These are phyloP conservation scores for Arthrobotrys entomopaga DNA, from an alignment of 2,329 filamentous ascomycete genomes.

Conservation along the genomic window DNA sequence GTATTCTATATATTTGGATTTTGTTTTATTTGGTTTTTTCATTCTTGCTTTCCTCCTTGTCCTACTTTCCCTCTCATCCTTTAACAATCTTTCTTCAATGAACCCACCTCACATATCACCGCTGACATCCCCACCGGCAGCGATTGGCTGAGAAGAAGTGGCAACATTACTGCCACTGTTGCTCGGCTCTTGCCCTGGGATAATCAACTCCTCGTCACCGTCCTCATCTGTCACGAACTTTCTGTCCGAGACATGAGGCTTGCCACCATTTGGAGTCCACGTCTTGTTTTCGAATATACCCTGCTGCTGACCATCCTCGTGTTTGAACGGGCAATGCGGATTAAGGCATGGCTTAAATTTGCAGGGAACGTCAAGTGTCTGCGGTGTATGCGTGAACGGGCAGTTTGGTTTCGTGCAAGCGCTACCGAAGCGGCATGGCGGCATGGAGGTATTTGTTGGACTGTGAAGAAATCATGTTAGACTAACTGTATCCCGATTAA, in stretches of 20 bases:
- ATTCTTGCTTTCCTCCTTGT: slow-evolving; percentile 13
- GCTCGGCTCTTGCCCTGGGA: slow-evolving; percentile 65
- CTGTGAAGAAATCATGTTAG: slow-evolving; percentile 24
- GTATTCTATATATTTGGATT: slow-evolving; percentile 13
- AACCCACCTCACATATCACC: slow-evolving; percentile 21
- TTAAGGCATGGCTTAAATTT: slow-evolving; percentile 92
- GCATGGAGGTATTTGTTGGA: slow-evolving; percentile 72
- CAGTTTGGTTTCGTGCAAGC: slow-evolving; percentile 84
- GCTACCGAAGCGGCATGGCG: slow-evolving; percentile 87
- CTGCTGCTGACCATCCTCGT: slow-evolving; percentile 86
- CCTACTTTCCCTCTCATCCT: neutral
- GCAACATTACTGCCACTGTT: slow-evolving; percentile 34
- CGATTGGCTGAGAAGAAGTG: slow-evolving; percentile 35
- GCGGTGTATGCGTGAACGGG: slow-evolving; percentile 86
- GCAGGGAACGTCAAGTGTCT: slow-evolving; percentile 66
- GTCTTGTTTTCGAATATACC: slow-evolving; percentile 88
- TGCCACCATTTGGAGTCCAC: slow-evolving; percentile 76
- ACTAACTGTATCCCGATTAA: neutral
- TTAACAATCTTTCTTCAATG: slow-evolving; percentile 1
- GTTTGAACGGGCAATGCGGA: slow-evolving; percentile 85
- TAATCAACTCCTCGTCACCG: slow-evolving; percentile 76
- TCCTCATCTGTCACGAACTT: slow-evolving; percentile 80
- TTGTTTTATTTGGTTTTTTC: slow-evolving; percentile 1
- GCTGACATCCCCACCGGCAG: slow-evolving; percentile 33
- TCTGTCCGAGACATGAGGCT: slow-evolving; percentile 82